phyloP scores from a whole-genome alignment of 768 basidiomycete species.

The Termitomyces sp. region DNA sequence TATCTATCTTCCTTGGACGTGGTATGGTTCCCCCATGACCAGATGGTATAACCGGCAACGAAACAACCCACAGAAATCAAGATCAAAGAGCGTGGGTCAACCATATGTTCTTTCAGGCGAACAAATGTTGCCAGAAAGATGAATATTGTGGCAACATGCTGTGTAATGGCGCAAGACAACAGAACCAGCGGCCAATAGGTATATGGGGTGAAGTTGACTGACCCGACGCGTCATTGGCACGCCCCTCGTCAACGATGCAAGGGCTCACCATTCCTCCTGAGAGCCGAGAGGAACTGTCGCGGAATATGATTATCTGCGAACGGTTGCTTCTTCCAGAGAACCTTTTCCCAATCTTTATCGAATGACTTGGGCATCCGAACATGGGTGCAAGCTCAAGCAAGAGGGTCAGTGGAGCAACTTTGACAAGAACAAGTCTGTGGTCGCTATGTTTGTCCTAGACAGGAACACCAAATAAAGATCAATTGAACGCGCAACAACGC shows the following conservation, averaged over 20 bases:
- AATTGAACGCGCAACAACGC: conserved; percentile 33
- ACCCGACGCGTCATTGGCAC: conserved; percentile 12
- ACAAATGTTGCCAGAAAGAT: conserved; percentile 82
- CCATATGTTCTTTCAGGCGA: conserved; percentile 54
- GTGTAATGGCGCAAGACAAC: conserved; percentile 73
- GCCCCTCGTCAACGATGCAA: conserved; percentile 11
- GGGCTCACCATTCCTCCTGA: conserved; percentile 73
- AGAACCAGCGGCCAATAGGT: conserved; percentile 72
- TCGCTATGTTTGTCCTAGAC: conserved; percentile 7
- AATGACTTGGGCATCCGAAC: conserved; percentile 17
- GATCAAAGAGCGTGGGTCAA: conserved; percentile 71
- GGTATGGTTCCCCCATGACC: conserved; percentile 52
- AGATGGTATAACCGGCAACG: conserved; percentile 55
- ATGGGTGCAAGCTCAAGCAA: conserved; percentile 8
- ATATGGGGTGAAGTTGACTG: conserved; percentile 81
- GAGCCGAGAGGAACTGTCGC: conserved; percentile 69
- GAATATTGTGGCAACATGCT: conserved; percentile 79
- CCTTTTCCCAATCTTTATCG: conserved; percentile 53
- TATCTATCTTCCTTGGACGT: conserved; percentile 9
- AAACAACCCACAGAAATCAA: conserved; percentile 62
- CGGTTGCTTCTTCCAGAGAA: conserved; percentile 74
- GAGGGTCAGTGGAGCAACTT: not conserved
- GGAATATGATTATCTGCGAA: conserved; percentile 89
- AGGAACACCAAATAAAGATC: conserved; percentile 29
- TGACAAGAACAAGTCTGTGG: not conserved